Evolutionary conservation across 2,329 filamentous ascomycete genomes (phyloP), one percentile per base, ranked within the genome.

Genomic region (Xylariales sp.): DNA sequence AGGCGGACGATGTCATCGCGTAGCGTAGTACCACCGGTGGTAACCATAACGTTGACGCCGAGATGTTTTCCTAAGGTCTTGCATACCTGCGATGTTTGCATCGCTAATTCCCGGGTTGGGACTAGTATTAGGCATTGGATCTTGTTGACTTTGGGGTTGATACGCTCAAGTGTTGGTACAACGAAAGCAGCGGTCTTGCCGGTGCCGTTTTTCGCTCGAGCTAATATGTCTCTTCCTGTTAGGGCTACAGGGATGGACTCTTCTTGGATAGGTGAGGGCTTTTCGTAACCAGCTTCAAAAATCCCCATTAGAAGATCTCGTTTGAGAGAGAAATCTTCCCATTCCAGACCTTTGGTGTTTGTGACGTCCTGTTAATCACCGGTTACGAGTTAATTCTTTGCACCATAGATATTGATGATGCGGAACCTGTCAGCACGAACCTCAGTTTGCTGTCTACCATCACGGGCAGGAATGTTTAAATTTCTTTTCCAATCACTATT

Each of bases 71-170:
- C 97, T 54, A 99, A 88, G 12, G 91, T 97, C 86, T 98, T 99
- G 89, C 96, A 99, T 73, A 99, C 96, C 82, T 99, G 96, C 57
- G 97, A 99, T 68, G 96, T 99, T 82, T 99, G 96, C 81, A 99
- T 91, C 63, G 97, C 97, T 75, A 99, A 86, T 84, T 99, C 96
- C 88, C 96, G 88, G 71, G 96, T 99, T 43, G 96, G 97, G 52
- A 99, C 96, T 65, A 99, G 89, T 75, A 99, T 97, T 70, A 99
- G 88, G 75, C 93, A 94, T 85, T 99, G 96, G 69, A 96, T 97
- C 84, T 98, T 98, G 79, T 92, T 91, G 80, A 93, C 92, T 82
- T 97, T 98, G 59, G 96, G 93, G 83, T 99, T 97, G 83, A 98
- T 96, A 78, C 93, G 92, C 83, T 99, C 93, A 64, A 99, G 89